phyloP scores from a whole-genome alignment of 305 asterid genomes.

The Rubia tinctorum region DNA sequence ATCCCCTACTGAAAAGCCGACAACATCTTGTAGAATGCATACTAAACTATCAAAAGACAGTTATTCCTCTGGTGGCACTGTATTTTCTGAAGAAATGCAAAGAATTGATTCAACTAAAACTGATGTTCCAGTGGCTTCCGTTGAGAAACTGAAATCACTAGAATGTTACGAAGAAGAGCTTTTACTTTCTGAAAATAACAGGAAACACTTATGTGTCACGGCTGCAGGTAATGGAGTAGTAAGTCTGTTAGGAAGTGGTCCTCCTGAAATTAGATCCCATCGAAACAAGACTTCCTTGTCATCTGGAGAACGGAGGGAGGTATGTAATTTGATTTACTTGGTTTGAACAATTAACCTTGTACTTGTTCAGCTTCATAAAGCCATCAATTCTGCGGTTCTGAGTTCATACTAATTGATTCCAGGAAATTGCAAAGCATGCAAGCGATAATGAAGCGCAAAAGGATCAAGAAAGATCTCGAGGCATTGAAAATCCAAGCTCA shows the following conservation, averaged over 20 bases:
- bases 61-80: conserved; percentile 27
- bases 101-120: conserved; percentile 32
- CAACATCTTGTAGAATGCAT: conserved; percentile 31
- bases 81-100: conserved; percentile 31
- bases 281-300: conserved; percentile 25
- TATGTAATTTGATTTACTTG: conserved; percentile 17
- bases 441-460: conserved; percentile 31
- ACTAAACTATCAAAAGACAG: conserved; percentile 26
- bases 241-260: conserved; percentile 27
- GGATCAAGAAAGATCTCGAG: conserved; percentile 19
- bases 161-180: conserved; percentile 39
- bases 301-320: conserved; percentile 36
- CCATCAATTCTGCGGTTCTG: conserved; percentile 6
- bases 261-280: conserved; percentile 30
- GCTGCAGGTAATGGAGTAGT: conserved; percentile 53
- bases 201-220: conserved; percentile 50
- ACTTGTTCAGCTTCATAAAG: conserved; percentile 8
- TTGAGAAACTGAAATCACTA: conserved; percentile 30
- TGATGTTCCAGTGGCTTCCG: conserved; percentile 31
- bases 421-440: conserved; percentile 34
- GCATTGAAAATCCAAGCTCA: conserved; percentile 31
- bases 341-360: neutral
- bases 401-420: conserved; percentile 12
- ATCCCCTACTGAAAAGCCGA: conserved; percentile 36
- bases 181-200: conserved; percentile 39